Conservation (phyloP, 2,329 filamentous ascomycete genomes). For the Lasiodiplodia theobromae region DNA sequence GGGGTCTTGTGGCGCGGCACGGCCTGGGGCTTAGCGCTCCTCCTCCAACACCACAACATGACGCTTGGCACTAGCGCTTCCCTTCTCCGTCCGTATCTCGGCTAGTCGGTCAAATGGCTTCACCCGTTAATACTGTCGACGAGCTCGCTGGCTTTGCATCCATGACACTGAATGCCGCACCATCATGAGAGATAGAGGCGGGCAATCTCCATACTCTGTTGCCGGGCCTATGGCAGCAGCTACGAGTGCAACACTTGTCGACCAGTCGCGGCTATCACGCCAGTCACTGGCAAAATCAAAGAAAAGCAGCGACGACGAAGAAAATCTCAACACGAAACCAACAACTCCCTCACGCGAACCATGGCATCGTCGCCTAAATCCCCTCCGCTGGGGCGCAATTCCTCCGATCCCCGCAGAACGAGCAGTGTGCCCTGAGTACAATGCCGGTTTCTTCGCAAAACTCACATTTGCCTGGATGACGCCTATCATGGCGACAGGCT, state of each 20-base stretch:
- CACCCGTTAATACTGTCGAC: not conserved
- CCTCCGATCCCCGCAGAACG: slow-evolving; percentile 64
- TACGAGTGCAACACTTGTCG: slow-evolving; percentile 37
- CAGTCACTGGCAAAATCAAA: not conserved
- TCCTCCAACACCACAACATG: not conserved
- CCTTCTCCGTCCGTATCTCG: slow-evolving; percentile 1
- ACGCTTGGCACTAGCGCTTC: not conserved
- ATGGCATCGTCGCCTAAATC: slow-evolving; percentile 66
- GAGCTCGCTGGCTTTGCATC: not conserved
- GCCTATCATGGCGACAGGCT: slow-evolving; percentile 80
- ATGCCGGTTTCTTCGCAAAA: slow-evolving; percentile 75
- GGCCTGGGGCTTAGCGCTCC: not conserved
- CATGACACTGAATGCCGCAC: not conserved
- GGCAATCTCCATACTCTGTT: not conserved
- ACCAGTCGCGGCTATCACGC: not conserved
- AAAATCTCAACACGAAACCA: slow-evolving; percentile 31
- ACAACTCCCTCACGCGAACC: not conserved
- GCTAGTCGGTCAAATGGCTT: not conserved
- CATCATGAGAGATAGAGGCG: not conserved
- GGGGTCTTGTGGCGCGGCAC: not conserved
- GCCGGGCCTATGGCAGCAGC: slow-evolving; percentile 28
- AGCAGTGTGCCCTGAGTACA: slow-evolving; percentile 70
- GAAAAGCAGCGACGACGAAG: slow-evolving; percentile 36
- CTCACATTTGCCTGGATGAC: slow-evolving; percentile 91
- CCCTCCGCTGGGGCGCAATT: slow-evolving; percentile 55